Evolutionary conservation across 345 rosid species (phyloP), one percentile per base, ranked within the genome.

Genomic region (Orychophragmus violaceus): DNA sequence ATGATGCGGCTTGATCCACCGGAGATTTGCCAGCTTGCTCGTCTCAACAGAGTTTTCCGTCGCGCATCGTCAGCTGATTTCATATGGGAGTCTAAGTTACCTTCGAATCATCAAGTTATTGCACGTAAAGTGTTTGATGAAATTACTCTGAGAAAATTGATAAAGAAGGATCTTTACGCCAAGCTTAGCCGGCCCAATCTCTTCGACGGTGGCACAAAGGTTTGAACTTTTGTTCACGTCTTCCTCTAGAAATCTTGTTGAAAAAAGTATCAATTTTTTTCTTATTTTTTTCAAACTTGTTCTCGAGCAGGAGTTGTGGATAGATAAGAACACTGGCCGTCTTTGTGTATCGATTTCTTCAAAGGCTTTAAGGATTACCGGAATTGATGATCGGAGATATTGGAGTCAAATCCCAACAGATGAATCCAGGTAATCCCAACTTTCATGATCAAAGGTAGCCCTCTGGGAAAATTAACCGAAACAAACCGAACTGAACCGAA

Each of bases 351-450:
- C 87, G 6, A 72, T 90, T 36, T 85, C 89, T 54, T 79, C 85
- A 6, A 84, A 77, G 75, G 80, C 81, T 0, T 66, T 90, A 48
- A 72, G 68, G 17, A 90, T 90, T n/a, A 90, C 89, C 0, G 92
- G 95, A 23, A 86, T 84, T 25, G 90, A 87, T 80, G 95, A 90
- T 60, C 69, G 88, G 74, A 79, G 92, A 76, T 82, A 90, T 42
- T 90, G 95, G 95, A 85, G 62, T 69, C 83, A 64, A 7, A 68
- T 88, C 28, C 61, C 86, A 3, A 78, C 82, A 0, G 83, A 78
- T 28, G 91, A 88, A 69, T 88, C 89, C 22, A 85, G 89, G 95
- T n/a, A n/a, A n/a, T n/a, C n/a, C n/a, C n/a, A n/a, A n/a, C n/a
- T n/a, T n/a, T n/a, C n/a, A n/a, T n/a, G n/a, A n/a, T n/a, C n/a